Evolutionary conservation across 169 alveolate species (phyloP), one percentile per base, ranked within the genome.

Genomic region (Babesia caballi): DNA sequence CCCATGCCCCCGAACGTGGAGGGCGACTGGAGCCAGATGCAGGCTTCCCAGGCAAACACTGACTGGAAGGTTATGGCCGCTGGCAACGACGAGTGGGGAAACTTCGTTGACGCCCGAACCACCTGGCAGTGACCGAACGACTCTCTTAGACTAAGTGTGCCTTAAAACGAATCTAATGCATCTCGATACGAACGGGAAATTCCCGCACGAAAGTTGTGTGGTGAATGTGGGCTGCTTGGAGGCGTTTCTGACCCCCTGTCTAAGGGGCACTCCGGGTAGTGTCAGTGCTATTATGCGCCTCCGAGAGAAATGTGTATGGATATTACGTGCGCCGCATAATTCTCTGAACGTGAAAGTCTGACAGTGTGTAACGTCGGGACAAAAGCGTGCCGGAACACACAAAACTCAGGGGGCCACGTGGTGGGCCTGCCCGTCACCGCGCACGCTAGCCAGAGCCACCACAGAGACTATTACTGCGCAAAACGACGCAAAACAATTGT

Each of bases 51-150:
- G 21, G 65, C 54, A 4, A 25, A 28, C 19, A n/a, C 87, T n/a
- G 87, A 78, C 66, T 78, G 87, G 87, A 78, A 78, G 68, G 75
- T 78, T 35, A 69, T 69, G 82, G 76, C 57, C 25, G 76, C 75
- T 15, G 87, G 83, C 30, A 50, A 54, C 61, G 87, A 78, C 56
- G 87, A 78, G 23, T 78, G 87, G 87, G 87, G 87, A 58, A 63
- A 60, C 41, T 78, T 78, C 70, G 87, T 78, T 36, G 87, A 78
- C 49, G 53, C 77, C 59, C 70, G 83, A 51, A 47, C 54, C 46
- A 70, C 53, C n/a, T 78, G 87, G 87, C 83, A 78, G 27, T 78
- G 54, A 65, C 28, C 28, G 12, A 35, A 3, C n/a, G 30, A 50
- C 12, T 8, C 23, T 23, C 15, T 5, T 28, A 30, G 42, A 49